Conservation (phyloP, 2,329 filamentous ascomycete genomes). For the Cercospora zeina region DNA sequence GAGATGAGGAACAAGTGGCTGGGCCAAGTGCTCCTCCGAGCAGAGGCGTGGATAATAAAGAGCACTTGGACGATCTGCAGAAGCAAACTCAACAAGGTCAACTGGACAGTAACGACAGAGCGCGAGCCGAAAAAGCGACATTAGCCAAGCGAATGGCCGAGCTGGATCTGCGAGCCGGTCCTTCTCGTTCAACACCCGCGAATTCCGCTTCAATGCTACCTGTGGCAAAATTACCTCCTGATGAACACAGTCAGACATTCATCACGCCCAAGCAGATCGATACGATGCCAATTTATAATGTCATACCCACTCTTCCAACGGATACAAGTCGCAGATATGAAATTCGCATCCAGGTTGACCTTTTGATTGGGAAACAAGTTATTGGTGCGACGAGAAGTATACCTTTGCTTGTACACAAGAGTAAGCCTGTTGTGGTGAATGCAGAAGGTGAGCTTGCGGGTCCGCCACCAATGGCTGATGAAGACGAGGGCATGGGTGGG, state of each 20-base stretch:
- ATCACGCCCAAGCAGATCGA: background rate
- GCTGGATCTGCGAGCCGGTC: background rate
- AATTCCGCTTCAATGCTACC: background rate
- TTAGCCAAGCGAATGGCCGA: background rate
- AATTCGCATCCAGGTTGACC: background rate
- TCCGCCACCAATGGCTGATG: background rate
- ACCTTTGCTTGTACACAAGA: background rate
- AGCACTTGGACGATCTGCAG: background rate
- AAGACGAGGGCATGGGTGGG: background rate
- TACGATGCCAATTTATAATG: background rate
- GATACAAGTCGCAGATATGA: background rate
- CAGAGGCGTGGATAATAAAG: background rate
- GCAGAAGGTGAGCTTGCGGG: background rate
- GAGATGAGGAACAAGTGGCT: background rate
- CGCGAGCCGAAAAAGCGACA: background rate
- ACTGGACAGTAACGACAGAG: background rate
- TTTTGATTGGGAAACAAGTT: conserved; percentile 8
- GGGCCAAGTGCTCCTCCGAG: background rate
- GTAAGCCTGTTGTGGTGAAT: background rate
- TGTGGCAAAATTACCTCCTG: background rate
- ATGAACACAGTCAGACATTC: background rate
- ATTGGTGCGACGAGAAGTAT: background rate
- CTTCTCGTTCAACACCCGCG: background rate
- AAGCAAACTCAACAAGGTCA: background rate
- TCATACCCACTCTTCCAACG: background rate